phyloP scores from a whole-genome alignment of 495 filamentous ascomycete genomes.

The Podospora appendiculata region DNA sequence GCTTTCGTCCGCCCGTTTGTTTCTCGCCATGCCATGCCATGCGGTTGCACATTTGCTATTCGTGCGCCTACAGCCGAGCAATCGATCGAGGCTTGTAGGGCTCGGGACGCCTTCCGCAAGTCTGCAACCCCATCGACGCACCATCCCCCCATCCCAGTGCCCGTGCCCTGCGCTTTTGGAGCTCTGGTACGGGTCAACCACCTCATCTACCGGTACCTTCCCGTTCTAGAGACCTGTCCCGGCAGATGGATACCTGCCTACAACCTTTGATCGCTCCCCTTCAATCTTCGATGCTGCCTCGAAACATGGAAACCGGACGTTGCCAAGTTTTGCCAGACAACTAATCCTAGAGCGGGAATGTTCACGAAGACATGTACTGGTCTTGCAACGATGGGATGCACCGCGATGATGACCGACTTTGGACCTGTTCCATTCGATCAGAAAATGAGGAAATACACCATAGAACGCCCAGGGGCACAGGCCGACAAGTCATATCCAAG shows the following conservation, averaged over 20 bases:
- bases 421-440: too few species aligned
- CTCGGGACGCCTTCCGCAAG: background rate
- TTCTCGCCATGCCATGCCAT: background rate
- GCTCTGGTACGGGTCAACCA: background rate
- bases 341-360: background rate
- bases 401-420: too few species aligned
- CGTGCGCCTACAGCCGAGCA: background rate
- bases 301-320: too few species aligned
- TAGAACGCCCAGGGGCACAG: too few species aligned
- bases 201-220: background rate
- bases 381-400: too few species aligned
- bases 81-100: background rate
- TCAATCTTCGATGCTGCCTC: too few species aligned
- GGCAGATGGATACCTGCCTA: too few species aligned
- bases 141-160: background rate
- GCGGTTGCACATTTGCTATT: background rate
- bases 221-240: background rate
- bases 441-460: too few species aligned
- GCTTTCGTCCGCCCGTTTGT: too few species aligned
- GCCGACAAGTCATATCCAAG: too few species aligned
- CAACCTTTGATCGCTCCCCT: background rate
- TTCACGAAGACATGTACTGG: background rate
- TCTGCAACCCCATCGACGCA: too few species aligned
- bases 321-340: too few species aligned
- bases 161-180: background rate